Evolutionary conservation across 208 protist species (phyloP).

Genomic region (Paratrypanosoma confusum): DNA sequence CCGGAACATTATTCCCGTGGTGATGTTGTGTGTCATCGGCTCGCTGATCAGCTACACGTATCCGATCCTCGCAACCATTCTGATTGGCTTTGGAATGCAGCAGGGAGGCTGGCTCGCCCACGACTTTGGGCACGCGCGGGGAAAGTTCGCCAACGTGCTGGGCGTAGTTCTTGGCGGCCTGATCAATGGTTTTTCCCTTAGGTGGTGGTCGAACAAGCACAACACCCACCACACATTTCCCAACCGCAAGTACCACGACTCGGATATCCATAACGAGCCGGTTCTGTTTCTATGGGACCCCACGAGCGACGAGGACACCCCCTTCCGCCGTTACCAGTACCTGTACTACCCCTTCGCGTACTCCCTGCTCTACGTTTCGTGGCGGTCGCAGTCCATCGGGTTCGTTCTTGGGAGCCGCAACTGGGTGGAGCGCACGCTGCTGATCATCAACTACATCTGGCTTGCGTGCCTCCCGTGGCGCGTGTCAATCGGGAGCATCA

Average conservation of each 20-base stretch:
- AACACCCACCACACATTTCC: slow-evolving; percentile 75
- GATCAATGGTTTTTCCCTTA: slow-evolving; percentile 51
- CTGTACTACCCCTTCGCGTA: slow-evolving; percentile 59
- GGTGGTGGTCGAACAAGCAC: slow-evolving; percentile 77
- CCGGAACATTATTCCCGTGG: slow-evolving; percentile 50
- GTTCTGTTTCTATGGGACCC: slow-evolving; percentile 58
- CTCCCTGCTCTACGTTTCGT: slow-evolving; percentile 66
- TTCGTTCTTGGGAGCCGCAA: slow-evolving; percentile 49
- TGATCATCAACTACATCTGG: slow-evolving; percentile 64
- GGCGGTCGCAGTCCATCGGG: slow-evolving; percentile 58
- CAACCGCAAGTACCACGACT: slow-evolving; percentile 57
- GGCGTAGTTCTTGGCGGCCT: slow-evolving; percentile 29
- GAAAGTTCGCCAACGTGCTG: slow-evolving; percentile 32
- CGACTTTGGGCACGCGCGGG: slow-evolving; percentile 52
- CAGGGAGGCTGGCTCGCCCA: slow-evolving; percentile 72
- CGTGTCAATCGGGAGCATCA: slow-evolving; percentile 53
- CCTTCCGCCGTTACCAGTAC: slow-evolving; percentile 54
- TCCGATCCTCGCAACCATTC: slow-evolving; percentile 37
- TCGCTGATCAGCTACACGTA: slow-evolving; percentile 38
- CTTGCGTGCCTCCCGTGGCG: slow-evolving; percentile 45
- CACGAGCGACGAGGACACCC: slow-evolving; percentile 32
- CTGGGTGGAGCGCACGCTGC: slow-evolving; percentile 36
- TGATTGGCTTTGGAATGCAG: slow-evolving; percentile 68
- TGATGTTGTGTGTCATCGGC: slow-evolving; percentile 42
- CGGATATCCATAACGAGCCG: slow-evolving; percentile 75